Conservation (phyloP, 176 grass and related monocot species). For the Alopecurus myosuroides region DNA sequence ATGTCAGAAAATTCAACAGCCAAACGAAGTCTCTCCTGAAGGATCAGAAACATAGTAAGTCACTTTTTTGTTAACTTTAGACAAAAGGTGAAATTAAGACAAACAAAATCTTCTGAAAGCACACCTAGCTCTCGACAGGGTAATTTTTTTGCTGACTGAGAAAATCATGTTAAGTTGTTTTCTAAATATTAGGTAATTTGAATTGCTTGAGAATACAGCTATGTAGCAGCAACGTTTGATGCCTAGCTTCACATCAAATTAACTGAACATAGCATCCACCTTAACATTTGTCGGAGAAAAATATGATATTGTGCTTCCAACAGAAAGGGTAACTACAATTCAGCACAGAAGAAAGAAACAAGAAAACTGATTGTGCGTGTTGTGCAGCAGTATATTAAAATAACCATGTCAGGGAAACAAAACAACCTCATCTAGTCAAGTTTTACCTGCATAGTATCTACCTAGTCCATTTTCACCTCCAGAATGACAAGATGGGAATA, state of each 20-base stretch:
- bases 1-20: background rate
- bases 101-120: background rate
- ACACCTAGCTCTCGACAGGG: background rate
- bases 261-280: background rate
- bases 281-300: background rate
- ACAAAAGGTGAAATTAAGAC: conserved; percentile 2
- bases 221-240: background rate
- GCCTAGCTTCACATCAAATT: background rate
- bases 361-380: background rate
- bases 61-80: background rate
- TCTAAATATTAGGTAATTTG: background rate
- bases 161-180: conserved; percentile 1
- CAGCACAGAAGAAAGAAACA: background rate
- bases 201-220: background rate
- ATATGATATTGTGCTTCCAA: background rate
- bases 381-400: background rate
- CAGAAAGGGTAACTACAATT: background rate
- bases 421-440: background rate
- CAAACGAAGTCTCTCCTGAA: background rate
- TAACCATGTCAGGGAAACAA: background rate
- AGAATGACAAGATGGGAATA: background rate
- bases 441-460: conserved; percentile 11
- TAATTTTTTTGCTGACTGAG: background rate
- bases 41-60: background rate
- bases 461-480: background rate